Conservation (phyloP, 2,329 filamentous ascomycete genomes). For the Fusarium mangiferae region DNA sequence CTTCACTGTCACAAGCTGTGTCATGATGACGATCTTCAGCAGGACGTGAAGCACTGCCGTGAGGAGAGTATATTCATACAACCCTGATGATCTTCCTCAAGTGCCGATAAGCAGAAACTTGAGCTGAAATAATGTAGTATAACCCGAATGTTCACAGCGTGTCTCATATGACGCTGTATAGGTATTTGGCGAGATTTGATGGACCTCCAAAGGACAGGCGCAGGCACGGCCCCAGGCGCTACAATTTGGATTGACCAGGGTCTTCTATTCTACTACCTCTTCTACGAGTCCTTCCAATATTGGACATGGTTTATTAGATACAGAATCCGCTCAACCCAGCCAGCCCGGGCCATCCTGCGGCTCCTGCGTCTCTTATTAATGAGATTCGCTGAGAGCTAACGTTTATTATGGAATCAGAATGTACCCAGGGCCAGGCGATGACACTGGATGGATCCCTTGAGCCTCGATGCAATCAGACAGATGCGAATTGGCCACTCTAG, state of each 20-base stretch:
- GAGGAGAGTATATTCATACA: not conserved
- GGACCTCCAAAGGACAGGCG: conserved; percentile 5
- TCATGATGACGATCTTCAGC: conserved; percentile 11
- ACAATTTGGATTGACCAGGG: conserved; percentile 1
- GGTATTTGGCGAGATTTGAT: conserved; percentile 33
- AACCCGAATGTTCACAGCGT: not conserved
- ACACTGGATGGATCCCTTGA: not conserved
- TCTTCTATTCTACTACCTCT: conserved; percentile 26
- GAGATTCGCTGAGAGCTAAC: not conserved
- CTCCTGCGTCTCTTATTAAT: not conserved
- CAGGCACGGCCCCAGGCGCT: conserved; percentile 17
- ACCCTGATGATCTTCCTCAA: conserved; percentile 1
- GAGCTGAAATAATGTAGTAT: not conserved
- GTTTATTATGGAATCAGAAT: not conserved
- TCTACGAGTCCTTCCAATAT: conserved; percentile 34
- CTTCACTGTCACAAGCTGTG: not conserved
- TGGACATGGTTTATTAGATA: conserved; percentile 2
- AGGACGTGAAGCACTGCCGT: not conserved
- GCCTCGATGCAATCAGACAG: not conserved
- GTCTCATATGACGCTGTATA: conserved; percentile 28
- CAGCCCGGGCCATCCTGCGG: not conserved
- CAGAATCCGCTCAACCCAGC: conserved; percentile 3
- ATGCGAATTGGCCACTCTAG: not conserved
- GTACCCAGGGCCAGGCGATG: not conserved
- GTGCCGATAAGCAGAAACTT: not conserved